A percentile compares a stretch with the other conserved stretches of the same genome.
Conservation (phyloP, 179 eudicot species). For the Gypsophila paniculata region DNA sequence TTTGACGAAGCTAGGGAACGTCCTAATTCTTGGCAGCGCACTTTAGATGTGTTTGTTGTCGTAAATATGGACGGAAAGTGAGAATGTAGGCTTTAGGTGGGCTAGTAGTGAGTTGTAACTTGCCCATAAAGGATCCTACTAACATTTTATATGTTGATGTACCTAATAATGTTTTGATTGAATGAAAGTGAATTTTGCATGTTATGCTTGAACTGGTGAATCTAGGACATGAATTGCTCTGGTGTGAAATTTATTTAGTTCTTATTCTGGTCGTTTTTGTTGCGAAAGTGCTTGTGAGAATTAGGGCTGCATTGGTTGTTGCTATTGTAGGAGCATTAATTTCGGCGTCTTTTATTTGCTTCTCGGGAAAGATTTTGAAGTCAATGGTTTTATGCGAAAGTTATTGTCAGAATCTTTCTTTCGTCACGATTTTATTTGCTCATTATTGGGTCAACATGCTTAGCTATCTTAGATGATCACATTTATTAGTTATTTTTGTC, state of each 20-base stretch:
- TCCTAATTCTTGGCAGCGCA: constrained; percentile 71
- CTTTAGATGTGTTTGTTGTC: constrained; percentile 48
- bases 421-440: neutral
- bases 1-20: constrained; percentile 20
- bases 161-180: constrained; percentile 1
- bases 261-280: no score
- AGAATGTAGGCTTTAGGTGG: constrained; percentile 69
- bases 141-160: constrained; percentile 19
- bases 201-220: no score
- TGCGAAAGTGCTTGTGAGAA: neutral
- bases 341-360: no score
- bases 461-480: neutral
- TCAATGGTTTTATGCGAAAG: no score
- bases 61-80: constrained; percentile 68
- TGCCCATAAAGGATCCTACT: constrained; percentile 65
- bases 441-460: neutral
- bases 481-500: neutral
- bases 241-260: no score
- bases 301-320: neutral
- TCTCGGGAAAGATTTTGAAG: no score
- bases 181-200: neutral
- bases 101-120: constrained; percentile 36
- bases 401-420: no score
- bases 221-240: neutral
- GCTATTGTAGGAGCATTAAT: neutral